These are phyloP conservation scores for Kingdonia uniflora DNA, from an alignment of 164 flowering plant genomes.

Conservation along the genomic window DNA sequence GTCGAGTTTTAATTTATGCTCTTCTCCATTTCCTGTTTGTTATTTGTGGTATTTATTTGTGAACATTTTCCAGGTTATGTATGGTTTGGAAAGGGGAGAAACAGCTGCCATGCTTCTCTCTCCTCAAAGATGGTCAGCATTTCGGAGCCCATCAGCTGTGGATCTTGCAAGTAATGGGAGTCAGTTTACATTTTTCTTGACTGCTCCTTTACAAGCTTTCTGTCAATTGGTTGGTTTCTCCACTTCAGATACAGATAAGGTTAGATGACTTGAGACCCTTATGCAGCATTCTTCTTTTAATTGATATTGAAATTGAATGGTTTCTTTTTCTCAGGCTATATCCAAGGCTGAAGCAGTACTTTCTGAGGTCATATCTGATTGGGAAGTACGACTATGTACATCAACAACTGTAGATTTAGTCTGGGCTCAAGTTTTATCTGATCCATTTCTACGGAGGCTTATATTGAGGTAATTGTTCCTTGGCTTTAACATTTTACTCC, in stretches of 20 bases:
- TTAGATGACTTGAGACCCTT: conserved; percentile 24
- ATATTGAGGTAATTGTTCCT: conserved; percentile 54
- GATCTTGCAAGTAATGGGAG: conserved; percentile 48
- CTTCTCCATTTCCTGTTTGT: no score
- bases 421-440: conserved; percentile 88
- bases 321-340: conserved; percentile 35
- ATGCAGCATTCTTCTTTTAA: no score
- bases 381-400: conserved; percentile 80
- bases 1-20: no score
- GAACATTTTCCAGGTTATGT: conserved; percentile 51
- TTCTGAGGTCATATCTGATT: conserved; percentile 53
- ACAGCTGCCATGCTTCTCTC: conserved; percentile 76
- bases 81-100: conserved; percentile 94
- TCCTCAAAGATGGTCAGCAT: conserved; percentile 43
- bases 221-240: conserved; percentile 66
- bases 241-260: conserved; percentile 33
- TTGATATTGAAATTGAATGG: no score
- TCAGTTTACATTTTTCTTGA: conserved; percentile 86
- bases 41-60: conserved; percentile 5
- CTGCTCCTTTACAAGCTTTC: conserved; percentile 85
- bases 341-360: conserved; percentile 59
- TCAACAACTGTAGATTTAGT: conserved; percentile 55
- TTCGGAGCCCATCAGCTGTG: conserved; percentile 26
- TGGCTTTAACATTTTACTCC: neutral
- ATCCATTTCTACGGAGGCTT: conserved; percentile 78